Base-by-base conservation (phyloP, 1,139 yeast genomes). In the Hyphopichia burtonii region DNA sequence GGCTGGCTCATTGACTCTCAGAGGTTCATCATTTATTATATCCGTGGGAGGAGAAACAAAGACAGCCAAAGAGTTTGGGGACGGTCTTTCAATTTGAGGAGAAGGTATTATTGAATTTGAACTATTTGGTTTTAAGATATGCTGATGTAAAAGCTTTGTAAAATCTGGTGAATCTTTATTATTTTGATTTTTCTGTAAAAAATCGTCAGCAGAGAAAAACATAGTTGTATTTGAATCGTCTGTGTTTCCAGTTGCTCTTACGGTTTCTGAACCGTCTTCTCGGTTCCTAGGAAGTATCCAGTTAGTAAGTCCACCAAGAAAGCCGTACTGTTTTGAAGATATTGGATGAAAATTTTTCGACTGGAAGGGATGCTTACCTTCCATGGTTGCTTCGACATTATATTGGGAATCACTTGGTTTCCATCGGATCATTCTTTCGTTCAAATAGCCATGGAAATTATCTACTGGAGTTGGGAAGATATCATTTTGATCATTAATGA, bases 361-460 rank as follows among this genome's bases (percentile, higher is more conserved):
- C 45, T 70, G 72, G 43, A 54, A 76, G 0, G 79, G 77, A 47
- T 76, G 81, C 3, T 43, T 51, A 0, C 76, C 79, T 31, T 55
- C 53, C 35, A 74, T 47, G 0, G 66, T 51, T 8, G 54, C 59
- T 14, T 66, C 72, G 20, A 61, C 57, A 38, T 62, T 67, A 36
- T 65, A 68, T 33, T 75, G 74, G 0, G 80, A 71, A 8, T 63
- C 67, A 4, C 73, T 65, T 2, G 83, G 79, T 42, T 76, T 66
- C 78, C 82, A 81, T 36, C 82, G 60, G 1, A 74, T 57, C 40
- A 80, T 52, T 35, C 78, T 60, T 16, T 76, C 78, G 49, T 80
- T 85, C 76, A 79, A 71, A 37, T 61, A 63, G 11, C 67, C 69
- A 25, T 65, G 59, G 22, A 76, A 59, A 36, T 59, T 52, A 49